phyloP scores from a whole-genome alignment of 306 rosid species.

The Lablab purpureus region DNA sequence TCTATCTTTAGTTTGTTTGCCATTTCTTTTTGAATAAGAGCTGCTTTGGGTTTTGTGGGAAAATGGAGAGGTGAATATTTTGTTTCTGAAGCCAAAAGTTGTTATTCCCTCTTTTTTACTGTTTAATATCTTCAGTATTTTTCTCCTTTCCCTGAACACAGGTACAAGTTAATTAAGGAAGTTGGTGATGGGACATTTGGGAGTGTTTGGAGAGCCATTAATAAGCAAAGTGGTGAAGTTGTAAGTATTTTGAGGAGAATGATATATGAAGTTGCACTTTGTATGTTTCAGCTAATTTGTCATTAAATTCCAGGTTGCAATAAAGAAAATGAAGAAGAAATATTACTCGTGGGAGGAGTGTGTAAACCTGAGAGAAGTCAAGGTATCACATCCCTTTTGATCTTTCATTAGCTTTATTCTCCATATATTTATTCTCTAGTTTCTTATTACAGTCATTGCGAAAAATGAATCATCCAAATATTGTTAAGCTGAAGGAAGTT shows the following conservation, averaged over 20 bases:
- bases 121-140: conserved; percentile 22
- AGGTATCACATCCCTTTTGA: conserved; percentile 57
- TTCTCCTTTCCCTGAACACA: conserved; percentile 35
- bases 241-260: conserved; percentile 60
- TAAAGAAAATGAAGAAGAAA: conserved; percentile 94
- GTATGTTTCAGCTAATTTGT: conserved; percentile 7
- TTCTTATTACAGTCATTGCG: conserved; percentile 70
- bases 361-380: conserved; percentile 91
- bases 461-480: conserved; percentile 86
- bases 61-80: conserved; percentile 93
- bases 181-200: conserved; percentile 99
- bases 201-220: conserved; percentile 92
- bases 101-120: neutral
- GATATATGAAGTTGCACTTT: neutral
- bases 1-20: conserved; percentile 57
- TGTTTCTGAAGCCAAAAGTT: conserved; percentile 33
- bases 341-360: conserved; percentile 98
- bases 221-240: conserved; percentile 91
- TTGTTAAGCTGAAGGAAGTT: conserved; percentile 97
- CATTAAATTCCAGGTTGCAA: conserved; percentile 76
- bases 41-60: conserved; percentile 58
- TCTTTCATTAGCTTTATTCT: conserved; percentile 12
- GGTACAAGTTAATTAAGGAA: conserved; percentile 96
- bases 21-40: conserved; percentile 68
- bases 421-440: conserved; percentile 31